These are phyloP conservation scores for Colletotrichum chrysophilum DNA, from an alignment of 2,329 filamentous ascomycete species.

Conservation along the genomic window DNA sequence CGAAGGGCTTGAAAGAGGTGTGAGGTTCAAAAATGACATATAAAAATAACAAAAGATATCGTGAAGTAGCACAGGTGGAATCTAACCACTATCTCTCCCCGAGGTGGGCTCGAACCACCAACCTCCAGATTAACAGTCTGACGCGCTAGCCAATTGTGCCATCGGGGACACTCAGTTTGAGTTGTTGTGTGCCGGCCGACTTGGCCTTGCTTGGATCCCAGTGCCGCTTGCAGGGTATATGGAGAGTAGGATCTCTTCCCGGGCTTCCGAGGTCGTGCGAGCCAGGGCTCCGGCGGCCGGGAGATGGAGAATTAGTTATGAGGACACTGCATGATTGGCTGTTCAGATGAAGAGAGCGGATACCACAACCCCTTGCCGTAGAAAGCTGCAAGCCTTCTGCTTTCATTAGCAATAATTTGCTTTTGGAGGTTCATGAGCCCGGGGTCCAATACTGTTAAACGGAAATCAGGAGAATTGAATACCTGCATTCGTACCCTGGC, in stretches of 20 bases:
- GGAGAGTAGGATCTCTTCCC: not conserved
- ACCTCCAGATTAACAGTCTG: constrained; percentile 24
- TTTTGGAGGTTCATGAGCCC: not conserved
- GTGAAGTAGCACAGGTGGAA: not conserved
- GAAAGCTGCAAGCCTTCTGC: not conserved
- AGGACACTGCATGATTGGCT: not conserved
- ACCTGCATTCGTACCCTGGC: not conserved
- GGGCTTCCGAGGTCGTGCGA: not conserved
- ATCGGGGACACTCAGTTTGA: constrained; percentile 8
- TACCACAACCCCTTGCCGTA: not conserved
- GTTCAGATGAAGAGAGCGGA: not conserved
- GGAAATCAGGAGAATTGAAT: not conserved
- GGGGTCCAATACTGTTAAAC: not conserved
- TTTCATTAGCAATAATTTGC: not conserved
- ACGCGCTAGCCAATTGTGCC: constrained; percentile 24
- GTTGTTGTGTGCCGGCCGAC: not conserved
- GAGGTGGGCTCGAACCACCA: constrained; percentile 23
- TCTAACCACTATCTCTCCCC: constrained; percentile 13
- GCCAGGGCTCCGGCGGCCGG: not conserved
- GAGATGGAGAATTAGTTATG: not conserved
- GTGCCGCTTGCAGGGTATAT: not conserved
- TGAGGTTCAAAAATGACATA: not conserved
- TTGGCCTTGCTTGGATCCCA: not conserved
- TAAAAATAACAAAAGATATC: not conserved
- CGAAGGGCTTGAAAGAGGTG: not conserved